Evolutionary conservation across 495 filamentous ascomycete genomes (phyloP), one percentile per base, ranked within the genome.

Genomic region (Niebla homalea): DNA sequence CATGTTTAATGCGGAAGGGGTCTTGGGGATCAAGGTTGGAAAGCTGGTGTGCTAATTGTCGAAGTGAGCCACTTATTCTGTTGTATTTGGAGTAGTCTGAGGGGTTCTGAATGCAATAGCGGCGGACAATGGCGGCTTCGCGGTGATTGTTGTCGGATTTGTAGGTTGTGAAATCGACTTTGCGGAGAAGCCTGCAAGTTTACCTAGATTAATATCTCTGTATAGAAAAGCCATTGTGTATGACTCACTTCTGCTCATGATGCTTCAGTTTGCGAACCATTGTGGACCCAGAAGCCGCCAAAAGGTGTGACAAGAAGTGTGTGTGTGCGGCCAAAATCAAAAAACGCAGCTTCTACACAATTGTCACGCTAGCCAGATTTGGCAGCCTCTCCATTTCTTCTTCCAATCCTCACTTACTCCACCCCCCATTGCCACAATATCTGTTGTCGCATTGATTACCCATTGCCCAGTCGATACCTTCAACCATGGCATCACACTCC

Each of bases 81-180:
- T 94, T 96, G 73, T 98, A 98, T 64, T 87, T 85, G 56, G 73
- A 72, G 73, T 93, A 87, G 68, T 95, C 89, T 57, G 81, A 70
- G 7, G 86, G 80, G 57, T 89, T 84, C 63, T 87, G 83, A 58
- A 97, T 88, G 67, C 81, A 76, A 65, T 98, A 98, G 52, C 89
- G 83, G 46, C 87, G 80, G 47, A 81, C 73, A 52, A 97, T 75
- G 55, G 78, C 72, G 55, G 87, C 76, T 62, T 83, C 83, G 64
- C 89, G 80, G 73, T 98, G 93, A 55, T 75, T 69, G 61, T 81
- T 74, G 70, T 98, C 90, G 60, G 81, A 81, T 68, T 88, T 87
- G 74, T 90, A 97, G 62, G 82, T 89, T 57, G 87, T 80, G 69
- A 98, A 92, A 67, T 98, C 88, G 65, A 93, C 88, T 70, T 97